phyloP scores from a whole-genome alignment of 2,329 filamentous ascomycete genomes.

The Trichophyton schoenleinii region DNA sequence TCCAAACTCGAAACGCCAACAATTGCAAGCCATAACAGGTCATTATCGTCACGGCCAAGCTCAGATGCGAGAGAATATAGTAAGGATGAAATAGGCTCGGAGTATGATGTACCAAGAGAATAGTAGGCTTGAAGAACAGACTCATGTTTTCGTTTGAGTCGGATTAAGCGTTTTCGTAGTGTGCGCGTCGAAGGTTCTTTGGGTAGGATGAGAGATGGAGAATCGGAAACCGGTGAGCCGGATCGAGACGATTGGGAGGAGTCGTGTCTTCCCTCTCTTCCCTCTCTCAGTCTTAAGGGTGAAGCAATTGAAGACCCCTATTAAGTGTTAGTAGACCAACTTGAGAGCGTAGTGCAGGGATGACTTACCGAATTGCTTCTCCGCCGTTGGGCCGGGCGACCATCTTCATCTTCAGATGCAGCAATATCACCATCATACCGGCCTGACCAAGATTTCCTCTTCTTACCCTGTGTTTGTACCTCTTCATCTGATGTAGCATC shows the following conservation, averaged over 20 bases:
- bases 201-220: conserved; percentile 29
- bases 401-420: conserved; percentile 50
- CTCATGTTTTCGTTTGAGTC: conserved; percentile 66
- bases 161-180: conserved; percentile 60
- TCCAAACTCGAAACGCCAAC: conserved; percentile 92
- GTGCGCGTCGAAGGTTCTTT: conserved; percentile 57
- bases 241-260: conserved; percentile 37
- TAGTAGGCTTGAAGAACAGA: conserved; percentile 69
- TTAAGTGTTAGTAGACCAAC: conserved; percentile 11
- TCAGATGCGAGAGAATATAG: conserved; percentile 91
- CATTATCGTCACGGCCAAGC: conserved; percentile 90
- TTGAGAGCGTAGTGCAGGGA: background rate
- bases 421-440: conserved; percentile 52
- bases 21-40: conserved; percentile 87
- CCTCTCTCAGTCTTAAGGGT: conserved; percentile 29
- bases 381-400: conserved; percentile 64
- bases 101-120: conserved; percentile 73
- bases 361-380: conserved; percentile 68
- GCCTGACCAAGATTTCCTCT: conserved; percentile 69
- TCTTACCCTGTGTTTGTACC: conserved; percentile 37
- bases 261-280: conserved; percentile 24
- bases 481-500: conserved; percentile 45
- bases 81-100: conserved; percentile 87
- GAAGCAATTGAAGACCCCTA: conserved; percentile 32
- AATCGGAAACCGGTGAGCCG: conserved; percentile 32